A percentile compares a stretch with the other conserved stretches of the same genome.
Evolutionary conservation across 805 yeast genomes (phyloP).

Genomic region (Starmerella bacillaris): DNA sequence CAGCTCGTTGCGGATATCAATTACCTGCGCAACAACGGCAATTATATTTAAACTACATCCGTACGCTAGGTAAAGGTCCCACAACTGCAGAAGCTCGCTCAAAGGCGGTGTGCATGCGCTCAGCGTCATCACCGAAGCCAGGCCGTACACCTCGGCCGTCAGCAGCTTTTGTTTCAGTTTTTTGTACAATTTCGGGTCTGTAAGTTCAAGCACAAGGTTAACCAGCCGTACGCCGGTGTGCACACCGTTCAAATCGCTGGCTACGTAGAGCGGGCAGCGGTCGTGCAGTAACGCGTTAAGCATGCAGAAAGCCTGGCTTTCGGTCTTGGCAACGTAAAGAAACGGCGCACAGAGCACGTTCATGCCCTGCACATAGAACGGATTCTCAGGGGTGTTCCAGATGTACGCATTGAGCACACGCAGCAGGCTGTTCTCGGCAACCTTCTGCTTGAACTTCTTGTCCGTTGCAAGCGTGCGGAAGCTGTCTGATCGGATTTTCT

Average conservation of each 20-base stretch:
- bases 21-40: slow-evolving; percentile 67
- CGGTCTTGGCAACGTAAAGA: slow-evolving; percentile 54
- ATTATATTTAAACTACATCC: slow-evolving; percentile 78
- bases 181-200: slow-evolving; percentile 53
- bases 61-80: slow-evolving; percentile 86
- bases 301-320: slow-evolving; percentile 68
- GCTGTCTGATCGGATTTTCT: slow-evolving; percentile 69
- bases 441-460: slow-evolving; percentile 40
- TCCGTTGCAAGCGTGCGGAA: slow-evolving; percentile 73
- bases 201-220: slow-evolving; percentile 50
- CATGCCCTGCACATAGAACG: slow-evolving; percentile 61
- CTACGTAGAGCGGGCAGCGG: slow-evolving; percentile 61
- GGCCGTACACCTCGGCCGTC: slow-evolving; percentile 73
- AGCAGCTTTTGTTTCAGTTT: slow-evolving; percentile 45
- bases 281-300: slow-evolving; percentile 42
- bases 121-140: slow-evolving; percentile 51
- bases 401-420: slow-evolving; percentile 63
- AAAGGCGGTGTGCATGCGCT: slow-evolving; percentile 82
- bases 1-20: slow-evolving; percentile 47
- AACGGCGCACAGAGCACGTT: slow-evolving; percentile 75
- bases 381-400: slow-evolving; percentile 21
- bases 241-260: slow-evolving; percentile 63
- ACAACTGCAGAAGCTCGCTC: slow-evolving; percentile 50
- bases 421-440: slow-evolving; percentile 49
- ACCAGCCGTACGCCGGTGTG: slow-evolving; percentile 56